Evolutionary conservation across 768 basidiomycete genomes (phyloP), one percentile per base, ranked within the genome.

Genomic region (Amanita molliuscula): DNA sequence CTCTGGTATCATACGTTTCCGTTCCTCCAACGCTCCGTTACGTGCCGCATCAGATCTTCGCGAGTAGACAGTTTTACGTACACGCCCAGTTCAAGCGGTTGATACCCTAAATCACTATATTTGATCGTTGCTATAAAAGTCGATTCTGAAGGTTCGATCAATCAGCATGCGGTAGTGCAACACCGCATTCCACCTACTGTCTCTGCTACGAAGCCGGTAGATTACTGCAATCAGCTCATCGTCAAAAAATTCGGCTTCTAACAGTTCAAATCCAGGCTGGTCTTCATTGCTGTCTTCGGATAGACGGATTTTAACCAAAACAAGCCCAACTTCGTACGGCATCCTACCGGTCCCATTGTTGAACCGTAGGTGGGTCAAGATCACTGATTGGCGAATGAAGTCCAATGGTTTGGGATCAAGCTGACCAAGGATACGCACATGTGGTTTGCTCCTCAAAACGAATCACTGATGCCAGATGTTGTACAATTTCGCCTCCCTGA

Each of bases 231-330:
- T 61, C 58, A 63, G 69, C 62, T 81, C 76, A 56, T 87, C 82
- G 68, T 90, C 88, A 63, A 91, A 88, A 66, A 89, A 89, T 49
- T 87, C 82, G 37, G 69, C 74, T 58, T 82, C 82, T 61, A 88
- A 61, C 40, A 87, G 56, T 52, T 81, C 72, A 58, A 81, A 62
- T 56, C 70, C 67, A 48, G 52, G 35, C 23, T 13, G 21, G 20
- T 26, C 21, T 55, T 57, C 56, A 40, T 55, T 66, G 53, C 64
- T 69, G 35, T 59, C 62, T 65, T 68, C 72, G 77, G 56, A 71
- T 68, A 59, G 84, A 57, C 59, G 75, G 77, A 59, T 85, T 81
- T 84, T 61, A 61, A 38, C 44, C 18, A 47, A 41, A 33, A 18
- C 15, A 53, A 45, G 61, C 48, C 36, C 33, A 47, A 51, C 28